Evolutionary conservation across 148 eudicot genomes (phyloP).

Genomic region (Camellia japonica): DNA sequence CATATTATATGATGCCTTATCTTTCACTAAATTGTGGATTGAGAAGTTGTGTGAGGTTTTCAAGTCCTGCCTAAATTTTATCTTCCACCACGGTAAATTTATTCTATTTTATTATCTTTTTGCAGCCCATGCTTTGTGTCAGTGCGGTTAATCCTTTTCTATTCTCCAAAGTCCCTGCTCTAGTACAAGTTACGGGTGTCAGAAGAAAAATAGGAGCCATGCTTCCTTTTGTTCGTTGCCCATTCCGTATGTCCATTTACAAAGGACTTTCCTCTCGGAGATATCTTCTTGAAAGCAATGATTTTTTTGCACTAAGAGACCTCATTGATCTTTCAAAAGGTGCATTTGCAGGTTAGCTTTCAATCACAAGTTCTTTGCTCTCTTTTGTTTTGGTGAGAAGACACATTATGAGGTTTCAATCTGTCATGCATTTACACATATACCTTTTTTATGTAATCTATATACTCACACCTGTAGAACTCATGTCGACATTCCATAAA

Average conservation of each 20-base stretch:
- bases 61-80: not conserved
- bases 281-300: constrained; percentile 90
- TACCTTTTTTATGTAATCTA: not conserved
- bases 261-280: constrained; percentile 85
- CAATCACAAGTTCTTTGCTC: not conserved
- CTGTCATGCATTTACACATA: not conserved
- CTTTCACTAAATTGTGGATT: not conserved
- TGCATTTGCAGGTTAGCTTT: constrained; percentile 80
- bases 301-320: constrained; percentile 89
- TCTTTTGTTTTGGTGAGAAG: not conserved
- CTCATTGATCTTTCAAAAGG: constrained; percentile 94
- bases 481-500: not conserved
- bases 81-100: not conserved
- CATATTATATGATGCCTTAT: not conserved
- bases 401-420: not conserved
- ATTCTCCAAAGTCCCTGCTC: constrained; percentile 72
- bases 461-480: not conserved
- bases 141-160: constrained; percentile 88
- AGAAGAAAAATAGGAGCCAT: constrained; percentile 76
- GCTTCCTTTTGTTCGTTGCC: constrained; percentile 84
- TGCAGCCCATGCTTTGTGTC: constrained; percentile 99
- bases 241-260: constrained; percentile 76
- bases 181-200: constrained; percentile 66
- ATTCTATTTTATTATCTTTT: constrained; percentile 18
- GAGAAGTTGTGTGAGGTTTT: not conserved